Percentiles rank a stretch among this genome's conserved stretches.
These are phyloP conservation scores for Apiotrichum porosum DNA, from an alignment of 1,284 basidiomycete species.

Conservation along the genomic window DNA sequence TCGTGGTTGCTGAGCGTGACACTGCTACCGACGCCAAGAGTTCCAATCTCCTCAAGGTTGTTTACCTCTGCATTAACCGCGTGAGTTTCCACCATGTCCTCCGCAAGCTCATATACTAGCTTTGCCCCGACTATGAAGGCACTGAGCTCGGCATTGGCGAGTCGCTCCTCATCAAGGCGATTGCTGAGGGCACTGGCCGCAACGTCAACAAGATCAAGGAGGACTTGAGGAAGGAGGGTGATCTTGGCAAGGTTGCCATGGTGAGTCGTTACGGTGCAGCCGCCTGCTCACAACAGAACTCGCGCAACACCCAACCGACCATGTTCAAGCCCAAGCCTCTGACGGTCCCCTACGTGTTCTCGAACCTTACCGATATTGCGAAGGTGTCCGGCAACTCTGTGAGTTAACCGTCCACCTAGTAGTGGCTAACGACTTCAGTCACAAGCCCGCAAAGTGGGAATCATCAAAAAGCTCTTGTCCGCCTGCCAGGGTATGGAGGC, in stretches of 20 bases:
- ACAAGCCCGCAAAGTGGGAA: conserved; percentile 88
- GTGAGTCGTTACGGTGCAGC: conserved; percentile 49
- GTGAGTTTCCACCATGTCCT: conserved; percentile 55
- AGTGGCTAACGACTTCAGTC: conserved; percentile 56
- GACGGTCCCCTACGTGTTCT: conserved; percentile 83
- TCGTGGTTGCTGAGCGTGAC: conserved; percentile 73
- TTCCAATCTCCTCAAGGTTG: conserved; percentile 75
- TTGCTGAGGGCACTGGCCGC: conserved; percentile 88
- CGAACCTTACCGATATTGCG: conserved; percentile 79
- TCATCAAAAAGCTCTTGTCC: conserved; percentile 90
- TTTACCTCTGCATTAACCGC: conserved; percentile 96
- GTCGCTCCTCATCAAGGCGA: conserved; percentile 89
- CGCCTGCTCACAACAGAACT: conserved; percentile 58
- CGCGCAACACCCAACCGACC: conserved; percentile 88
- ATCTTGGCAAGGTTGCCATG: conserved; percentile 92
- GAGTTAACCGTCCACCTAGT: conserved; percentile 10
- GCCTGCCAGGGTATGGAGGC: conserved; percentile 79
- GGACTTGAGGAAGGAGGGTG: conserved; percentile 89
- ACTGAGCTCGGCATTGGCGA: conserved; percentile 97
- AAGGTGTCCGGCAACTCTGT: conserved; percentile 76
- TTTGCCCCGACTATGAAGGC: conserved; percentile 93
- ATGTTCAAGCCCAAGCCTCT: conserved; percentile 91
- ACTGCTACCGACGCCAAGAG: conserved; percentile 36
- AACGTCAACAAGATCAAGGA: conserved; percentile 76
- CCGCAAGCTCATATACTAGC: too few species aligned